A percentile compares a stretch with the other conserved stretches of the same genome.
phyloP scores from a whole-genome alignment of 352 stramenopile genomes.

The Pythium brassicae region DNA sequence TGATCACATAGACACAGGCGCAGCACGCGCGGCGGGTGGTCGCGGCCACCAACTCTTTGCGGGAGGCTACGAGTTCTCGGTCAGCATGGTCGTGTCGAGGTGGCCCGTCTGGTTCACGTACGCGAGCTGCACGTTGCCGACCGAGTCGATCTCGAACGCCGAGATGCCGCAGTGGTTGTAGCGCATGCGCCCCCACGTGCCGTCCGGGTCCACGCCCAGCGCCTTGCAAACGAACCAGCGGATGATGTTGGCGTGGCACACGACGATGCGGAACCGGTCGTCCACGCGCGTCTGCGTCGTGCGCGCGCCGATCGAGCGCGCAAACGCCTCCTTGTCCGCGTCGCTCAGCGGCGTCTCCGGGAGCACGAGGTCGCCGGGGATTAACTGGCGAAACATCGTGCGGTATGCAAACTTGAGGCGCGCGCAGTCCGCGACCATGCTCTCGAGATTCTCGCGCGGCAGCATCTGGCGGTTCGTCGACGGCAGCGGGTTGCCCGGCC shows the following conservation, averaged over 20 bases:
- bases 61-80: conserved; percentile 35
- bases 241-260: conserved; percentile 74
- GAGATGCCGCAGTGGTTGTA: conserved; percentile 68
- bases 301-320: conserved; percentile 21
- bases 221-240: conserved; percentile 68
- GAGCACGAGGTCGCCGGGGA: conserved; percentile 43
- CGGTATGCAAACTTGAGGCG: conserved; percentile 60
- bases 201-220: conserved; percentile 55
- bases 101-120: conserved; percentile 67
- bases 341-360: conserved; percentile 22
- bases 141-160: conserved; percentile 56
- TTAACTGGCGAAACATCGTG: conserved; percentile 63
- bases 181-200: conserved; percentile 67
- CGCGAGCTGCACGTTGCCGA: conserved; percentile 62
- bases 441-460: conserved; percentile 62
- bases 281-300: conserved; percentile 28
- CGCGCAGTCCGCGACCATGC: conserved; percentile 67
- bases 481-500: conserved; percentile 59
- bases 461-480: conserved; percentile 62
- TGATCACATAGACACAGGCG: no score
- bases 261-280: conserved; percentile 51
- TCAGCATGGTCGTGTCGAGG: conserved; percentile 48
- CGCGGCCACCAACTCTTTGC: background rate
- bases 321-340: conserved; percentile 24
- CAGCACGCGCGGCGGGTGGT: no score